Evolutionary conservation across 2,329 filamentous ascomycete species (phyloP).

Genomic region (Penicillium corylophilum): DNA sequence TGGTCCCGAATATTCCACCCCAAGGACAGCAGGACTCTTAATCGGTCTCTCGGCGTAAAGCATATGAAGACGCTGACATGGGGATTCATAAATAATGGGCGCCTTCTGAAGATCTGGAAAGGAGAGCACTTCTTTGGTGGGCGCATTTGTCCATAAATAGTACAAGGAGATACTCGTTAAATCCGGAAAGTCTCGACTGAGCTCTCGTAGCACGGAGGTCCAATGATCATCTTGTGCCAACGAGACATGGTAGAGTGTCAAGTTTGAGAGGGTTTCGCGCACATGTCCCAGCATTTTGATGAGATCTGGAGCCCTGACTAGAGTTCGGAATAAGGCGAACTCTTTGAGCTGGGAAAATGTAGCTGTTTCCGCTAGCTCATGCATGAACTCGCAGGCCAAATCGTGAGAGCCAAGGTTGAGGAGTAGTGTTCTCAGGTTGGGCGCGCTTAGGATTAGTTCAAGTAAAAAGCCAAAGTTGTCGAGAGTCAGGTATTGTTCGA

Average conservation of each 20-base stretch:
- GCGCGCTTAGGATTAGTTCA: slow-evolving; percentile 23
- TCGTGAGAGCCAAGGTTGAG: slow-evolving; percentile 24
- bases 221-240: slow-evolving; percentile 16
- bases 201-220: slow-evolving; percentile 12
- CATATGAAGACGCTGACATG: slow-evolving; percentile 10
- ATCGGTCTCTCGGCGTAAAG: slow-evolving; percentile 18
- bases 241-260: slow-evolving; percentile 22
- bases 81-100: not conserved
- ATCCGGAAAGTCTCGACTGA: slow-evolving; percentile 8
- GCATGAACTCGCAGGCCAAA: slow-evolving; percentile 23
- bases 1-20: slow-evolving; percentile 23
- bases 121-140: slow-evolving; percentile 16
- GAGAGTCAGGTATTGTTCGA: slow-evolving; percentile 26
- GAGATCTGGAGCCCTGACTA: slow-evolving; percentile 15
- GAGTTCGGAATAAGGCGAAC: slow-evolving; percentile 21
- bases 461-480: slow-evolving; percentile 26
- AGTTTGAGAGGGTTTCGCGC: slow-evolving; percentile 8
- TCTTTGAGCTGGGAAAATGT: slow-evolving; percentile 16
- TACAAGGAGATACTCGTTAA: slow-evolving; percentile 21
- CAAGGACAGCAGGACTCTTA: slow-evolving; percentile 15
- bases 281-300: slow-evolving; percentile 11
- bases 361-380: slow-evolving; percentile 22
- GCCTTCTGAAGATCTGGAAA: slow-evolving; percentile 21
- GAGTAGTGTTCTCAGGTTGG: slow-evolving; percentile 18
- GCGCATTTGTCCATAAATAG: slow-evolving; percentile 20